Evolutionary conservation across 176 grass and related monocot genomes (phyloP).

Genomic region (Hsuehochloa calcarea): DNA sequence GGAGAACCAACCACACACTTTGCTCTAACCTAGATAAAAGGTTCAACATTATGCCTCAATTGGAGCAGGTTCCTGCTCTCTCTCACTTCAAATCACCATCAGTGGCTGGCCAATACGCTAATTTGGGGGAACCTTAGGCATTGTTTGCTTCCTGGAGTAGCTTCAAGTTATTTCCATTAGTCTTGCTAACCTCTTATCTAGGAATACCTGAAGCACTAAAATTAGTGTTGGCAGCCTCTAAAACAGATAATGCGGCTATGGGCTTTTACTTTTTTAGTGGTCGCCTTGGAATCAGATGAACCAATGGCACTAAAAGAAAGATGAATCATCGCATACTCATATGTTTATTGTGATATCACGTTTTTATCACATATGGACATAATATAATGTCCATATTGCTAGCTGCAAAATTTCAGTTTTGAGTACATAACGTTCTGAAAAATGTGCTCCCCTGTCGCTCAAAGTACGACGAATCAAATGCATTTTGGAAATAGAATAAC

Average conservation of each 20-base stretch:
- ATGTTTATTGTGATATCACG: background rate
- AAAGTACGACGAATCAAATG: background rate
- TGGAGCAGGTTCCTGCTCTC: background rate
- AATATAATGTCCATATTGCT: background rate
- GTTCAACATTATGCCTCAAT: conserved; percentile 3
- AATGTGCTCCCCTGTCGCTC: background rate
- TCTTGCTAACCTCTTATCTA: conserved; percentile 10
- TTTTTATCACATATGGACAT: background rate
- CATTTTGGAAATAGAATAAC: background rate
- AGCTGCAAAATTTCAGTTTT: background rate
- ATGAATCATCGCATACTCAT: background rate
- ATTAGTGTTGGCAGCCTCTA: background rate
- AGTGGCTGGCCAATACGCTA: background rate
- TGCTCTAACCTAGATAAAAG: background rate
- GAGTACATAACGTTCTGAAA: background rate
- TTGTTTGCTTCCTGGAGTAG: background rate
- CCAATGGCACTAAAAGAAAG: background rate
- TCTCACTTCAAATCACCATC: background rate
- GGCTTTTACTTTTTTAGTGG: background rate
- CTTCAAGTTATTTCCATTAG: background rate
- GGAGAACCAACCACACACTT: background rate
- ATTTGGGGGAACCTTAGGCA: background rate
- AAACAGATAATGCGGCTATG: background rate
- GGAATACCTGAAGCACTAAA: background rate
- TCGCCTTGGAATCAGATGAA: conserved; percentile 26